Conservation (phyloP, 2,329 filamentous ascomycete genomes). For the Xylariaceae sp. region DNA sequence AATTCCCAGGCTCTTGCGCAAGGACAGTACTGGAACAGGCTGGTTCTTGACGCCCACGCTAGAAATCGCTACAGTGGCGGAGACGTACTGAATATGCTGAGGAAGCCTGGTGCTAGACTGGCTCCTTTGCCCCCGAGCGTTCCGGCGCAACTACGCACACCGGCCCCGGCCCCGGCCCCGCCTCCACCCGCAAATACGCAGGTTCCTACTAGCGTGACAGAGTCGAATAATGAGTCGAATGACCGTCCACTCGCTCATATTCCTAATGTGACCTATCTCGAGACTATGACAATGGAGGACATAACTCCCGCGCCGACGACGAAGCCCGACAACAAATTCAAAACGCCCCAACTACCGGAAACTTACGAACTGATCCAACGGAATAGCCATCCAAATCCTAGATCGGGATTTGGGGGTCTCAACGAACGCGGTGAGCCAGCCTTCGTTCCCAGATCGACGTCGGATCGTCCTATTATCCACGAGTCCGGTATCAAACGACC, state of each 20-base stretch:
- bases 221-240: background rate
- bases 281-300: conserved; percentile 31
- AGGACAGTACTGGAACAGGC: conserved; percentile 82
- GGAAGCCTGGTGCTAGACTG: conserved; percentile 37
- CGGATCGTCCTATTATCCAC: conserved; percentile 31
- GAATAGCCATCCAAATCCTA: conserved; percentile 10
- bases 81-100: conserved; percentile 46
- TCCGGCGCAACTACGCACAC: conserved; percentile 3
- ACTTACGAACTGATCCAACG: conserved; percentile 28
- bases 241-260: background rate
- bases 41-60: conserved; percentile 73
- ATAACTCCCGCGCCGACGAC: conserved; percentile 16
- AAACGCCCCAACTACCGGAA: conserved; percentile 25
- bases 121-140: conserved; percentile 21
- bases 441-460: conserved; percentile 17
- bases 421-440: conserved; percentile 30
- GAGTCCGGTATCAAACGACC: conserved; percentile 28
- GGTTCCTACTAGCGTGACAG: background rate
- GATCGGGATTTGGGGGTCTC: conserved; percentile 23
- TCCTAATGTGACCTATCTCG: conserved; percentile 5
- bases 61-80: conserved; percentile 73
- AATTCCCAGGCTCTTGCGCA: conserved; percentile 81
- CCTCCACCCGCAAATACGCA: background rate
- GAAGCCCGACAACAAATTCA: conserved; percentile 21
- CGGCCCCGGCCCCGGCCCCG: background rate